A percentile compares a stretch with the other conserved stretches of the same genome.
Conservation (phyloP, 2,329 filamentous ascomycete genomes). For the Sordariomycetes sp. region DNA sequence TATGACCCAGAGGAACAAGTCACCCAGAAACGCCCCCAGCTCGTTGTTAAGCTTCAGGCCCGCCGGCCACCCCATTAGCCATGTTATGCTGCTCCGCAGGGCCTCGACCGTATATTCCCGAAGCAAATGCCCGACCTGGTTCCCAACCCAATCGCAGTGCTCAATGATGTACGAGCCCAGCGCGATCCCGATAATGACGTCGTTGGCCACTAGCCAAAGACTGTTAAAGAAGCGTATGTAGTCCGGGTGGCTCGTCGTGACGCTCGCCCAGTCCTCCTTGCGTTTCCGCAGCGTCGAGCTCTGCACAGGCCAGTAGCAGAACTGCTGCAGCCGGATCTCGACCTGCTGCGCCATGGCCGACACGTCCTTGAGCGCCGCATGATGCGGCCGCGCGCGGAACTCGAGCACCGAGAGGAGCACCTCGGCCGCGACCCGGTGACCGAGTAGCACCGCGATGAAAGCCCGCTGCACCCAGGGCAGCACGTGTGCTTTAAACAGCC, state of each 20-base stretch:
- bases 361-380: slow-evolving; percentile 82
- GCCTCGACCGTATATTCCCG: slow-evolving; percentile 78
- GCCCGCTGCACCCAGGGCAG: slow-evolving; percentile 61
- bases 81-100: slow-evolving; percentile 76
- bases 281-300: slow-evolving; percentile 82
- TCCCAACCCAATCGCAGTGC: slow-evolving; percentile 74
- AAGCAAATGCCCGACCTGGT: slow-evolving; percentile 63
- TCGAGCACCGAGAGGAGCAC: slow-evolving; percentile 67
- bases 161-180: slow-evolving; percentile 95
- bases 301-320: slow-evolving; percentile 98
- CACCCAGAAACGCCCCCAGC: slow-evolving; percentile 83
- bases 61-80: slow-evolving; percentile 92
- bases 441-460: slow-evolving; percentile 68
- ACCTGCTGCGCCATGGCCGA: slow-evolving; percentile 95
- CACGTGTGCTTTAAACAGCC: slow-evolving; percentile 59
- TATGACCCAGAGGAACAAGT: slow-evolving; percentile 96
- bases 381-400: slow-evolving; percentile 66
- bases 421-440: slow-evolving; percentile 71
- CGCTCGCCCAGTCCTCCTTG: slow-evolving; percentile 88
- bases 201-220: slow-evolving; percentile 94
- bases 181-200: slow-evolving; percentile 96
- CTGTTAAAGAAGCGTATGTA: slow-evolving; percentile 99
- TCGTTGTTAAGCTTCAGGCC: slow-evolving; percentile 93
- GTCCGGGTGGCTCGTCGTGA: slow-evolving; percentile 89
- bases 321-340: slow-evolving; percentile 92